Evolutionary conservation across 2,329 filamentous ascomycete genomes (phyloP).

Genomic region (Raffaelea ambrosiae): DNA sequence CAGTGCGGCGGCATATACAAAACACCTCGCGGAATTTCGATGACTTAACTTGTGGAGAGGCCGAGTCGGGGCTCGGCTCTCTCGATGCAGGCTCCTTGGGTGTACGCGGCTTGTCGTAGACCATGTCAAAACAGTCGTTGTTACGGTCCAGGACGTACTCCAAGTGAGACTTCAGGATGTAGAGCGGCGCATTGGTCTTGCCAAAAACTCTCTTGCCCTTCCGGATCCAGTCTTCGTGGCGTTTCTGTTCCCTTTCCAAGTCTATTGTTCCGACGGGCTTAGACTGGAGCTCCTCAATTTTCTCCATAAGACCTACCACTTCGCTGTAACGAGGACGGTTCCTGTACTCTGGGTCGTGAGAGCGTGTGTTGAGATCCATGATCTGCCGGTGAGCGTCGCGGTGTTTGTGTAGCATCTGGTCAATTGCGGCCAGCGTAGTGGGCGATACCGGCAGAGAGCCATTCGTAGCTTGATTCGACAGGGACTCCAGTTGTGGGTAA

Average conservation of each 20-base stretch:
- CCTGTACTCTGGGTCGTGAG: slow-evolving; percentile 63
- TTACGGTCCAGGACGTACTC: slow-evolving; percentile 88
- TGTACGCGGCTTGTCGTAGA: slow-evolving; percentile 72
- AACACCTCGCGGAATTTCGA: slow-evolving; percentile 71
- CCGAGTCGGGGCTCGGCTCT: slow-evolving; percentile 55
- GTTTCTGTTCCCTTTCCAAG: slow-evolving; percentile 86
- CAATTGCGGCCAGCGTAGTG: slow-evolving; percentile 73
- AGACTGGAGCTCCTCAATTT: slow-evolving; percentile 80
- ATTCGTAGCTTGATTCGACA: slow-evolving; percentile 69
- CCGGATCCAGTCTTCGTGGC: slow-evolving; percentile 98
- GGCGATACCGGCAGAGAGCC: slow-evolving; percentile 69
- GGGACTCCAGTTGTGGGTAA: slow-evolving; percentile 86
- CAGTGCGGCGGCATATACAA: slow-evolving; percentile 87
- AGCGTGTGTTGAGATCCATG: slow-evolving; percentile 69
- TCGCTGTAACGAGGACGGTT: slow-evolving; percentile 82
- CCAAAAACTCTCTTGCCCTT: slow-evolving; percentile 96
- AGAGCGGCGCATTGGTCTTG: slow-evolving; percentile 92
- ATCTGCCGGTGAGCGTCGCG: slow-evolving; percentile 89
- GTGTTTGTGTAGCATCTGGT: slow-evolving; percentile 91
- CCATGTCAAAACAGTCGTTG: slow-evolving; percentile 80
- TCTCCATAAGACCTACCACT: slow-evolving; percentile 82
- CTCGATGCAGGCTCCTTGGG: slow-evolving; percentile 89
- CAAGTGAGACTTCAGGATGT: slow-evolving; percentile 92
- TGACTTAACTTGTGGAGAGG: slow-evolving; percentile 49
- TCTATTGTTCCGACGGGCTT: slow-evolving; percentile 88